Conservation (phyloP, 306 rosid species). For the Begonia loranthoides region DNA sequence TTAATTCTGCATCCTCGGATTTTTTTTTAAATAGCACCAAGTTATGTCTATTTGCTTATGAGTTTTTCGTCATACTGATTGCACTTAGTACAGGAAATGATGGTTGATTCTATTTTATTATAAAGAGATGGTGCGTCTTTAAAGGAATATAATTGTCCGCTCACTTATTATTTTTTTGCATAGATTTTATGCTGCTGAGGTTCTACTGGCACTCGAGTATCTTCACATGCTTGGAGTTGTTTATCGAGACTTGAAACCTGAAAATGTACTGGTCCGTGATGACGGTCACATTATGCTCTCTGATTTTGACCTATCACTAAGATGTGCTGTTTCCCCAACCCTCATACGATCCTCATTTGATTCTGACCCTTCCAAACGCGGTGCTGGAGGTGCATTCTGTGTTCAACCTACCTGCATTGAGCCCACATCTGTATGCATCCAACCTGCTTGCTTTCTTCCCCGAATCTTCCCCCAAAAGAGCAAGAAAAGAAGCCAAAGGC, state of each 20-base stretch:
- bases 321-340: slow-evolving; percentile 86
- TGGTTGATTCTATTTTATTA: neutral
- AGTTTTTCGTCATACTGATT: no score
- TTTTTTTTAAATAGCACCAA: no score
- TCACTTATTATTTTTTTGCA: slow-evolving; percentile 14
- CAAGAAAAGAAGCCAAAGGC: slow-evolving; percentile 53
- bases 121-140: no score
- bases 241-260: slow-evolving; percentile 95
- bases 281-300: slow-evolving; percentile 99
- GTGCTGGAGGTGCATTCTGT: slow-evolving; percentile 69
- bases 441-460: slow-evolving; percentile 89
- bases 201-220: slow-evolving; percentile 88
- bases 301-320: slow-evolving; percentile 89
- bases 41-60: no score
- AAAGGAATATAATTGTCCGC: slow-evolving; percentile 1
- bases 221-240: slow-evolving; percentile 99
- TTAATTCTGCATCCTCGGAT: no score
- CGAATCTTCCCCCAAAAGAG: slow-evolving; percentile 72
- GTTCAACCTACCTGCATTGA: slow-evolving; percentile 94
- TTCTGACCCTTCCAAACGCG: slow-evolving; percentile 73
- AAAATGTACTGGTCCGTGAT: slow-evolving; percentile 92
- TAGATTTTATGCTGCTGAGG: slow-evolving; percentile 98
- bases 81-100: no score
- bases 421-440: slow-evolving; percentile 87
- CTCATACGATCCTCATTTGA: slow-evolving; percentile 55